phyloP scores from a whole-genome alignment of 331 rosid genomes.

The Acacia pycnantha region DNA sequence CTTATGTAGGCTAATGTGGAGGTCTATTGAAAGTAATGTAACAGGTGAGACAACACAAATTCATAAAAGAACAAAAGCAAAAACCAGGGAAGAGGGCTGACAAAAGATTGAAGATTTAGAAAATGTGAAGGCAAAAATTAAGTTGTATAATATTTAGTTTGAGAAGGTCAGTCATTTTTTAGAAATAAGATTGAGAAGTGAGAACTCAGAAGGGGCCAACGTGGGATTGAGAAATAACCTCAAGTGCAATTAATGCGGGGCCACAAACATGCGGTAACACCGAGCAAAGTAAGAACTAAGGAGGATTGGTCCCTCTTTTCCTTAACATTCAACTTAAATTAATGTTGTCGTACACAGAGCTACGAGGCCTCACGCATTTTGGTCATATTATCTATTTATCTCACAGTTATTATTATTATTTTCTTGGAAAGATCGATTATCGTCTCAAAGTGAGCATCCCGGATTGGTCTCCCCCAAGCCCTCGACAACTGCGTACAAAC shows the following conservation, averaged over 20 bases:
- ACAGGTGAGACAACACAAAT: background rate
- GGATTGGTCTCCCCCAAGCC: constrained; percentile 38
- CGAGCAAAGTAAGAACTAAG: background rate
- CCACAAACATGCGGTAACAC: constrained; percentile 15
- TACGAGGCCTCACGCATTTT: constrained; percentile 35
- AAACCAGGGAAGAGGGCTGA: background rate
- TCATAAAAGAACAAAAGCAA: background rate
- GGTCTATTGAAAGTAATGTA: background rate
- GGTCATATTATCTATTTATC: constrained; percentile 42
- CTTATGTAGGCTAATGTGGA: background rate
- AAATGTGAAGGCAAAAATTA: background rate
- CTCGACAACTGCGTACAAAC: constrained; percentile 43
- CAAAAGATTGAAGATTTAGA: background rate
- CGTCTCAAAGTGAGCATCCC: constrained; percentile 38
- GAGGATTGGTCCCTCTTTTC: constrained; percentile 32
- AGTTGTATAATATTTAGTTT: background rate
- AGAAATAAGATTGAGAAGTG: background rate
- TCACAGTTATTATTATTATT: constrained; percentile 41
- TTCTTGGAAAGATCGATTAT: constrained; percentile 25
- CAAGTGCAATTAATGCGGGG: constrained; percentile 32
- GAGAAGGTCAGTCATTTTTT: background rate
- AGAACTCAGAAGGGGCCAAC: background rate
- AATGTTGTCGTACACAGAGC: constrained; percentile 42
- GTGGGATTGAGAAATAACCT: background rate
- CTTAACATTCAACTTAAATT: constrained; percentile 8